phyloP scores from a whole-genome alignment of 495 filamentous ascomycete genomes.

The Hapsidospora chrysogenum region DNA sequence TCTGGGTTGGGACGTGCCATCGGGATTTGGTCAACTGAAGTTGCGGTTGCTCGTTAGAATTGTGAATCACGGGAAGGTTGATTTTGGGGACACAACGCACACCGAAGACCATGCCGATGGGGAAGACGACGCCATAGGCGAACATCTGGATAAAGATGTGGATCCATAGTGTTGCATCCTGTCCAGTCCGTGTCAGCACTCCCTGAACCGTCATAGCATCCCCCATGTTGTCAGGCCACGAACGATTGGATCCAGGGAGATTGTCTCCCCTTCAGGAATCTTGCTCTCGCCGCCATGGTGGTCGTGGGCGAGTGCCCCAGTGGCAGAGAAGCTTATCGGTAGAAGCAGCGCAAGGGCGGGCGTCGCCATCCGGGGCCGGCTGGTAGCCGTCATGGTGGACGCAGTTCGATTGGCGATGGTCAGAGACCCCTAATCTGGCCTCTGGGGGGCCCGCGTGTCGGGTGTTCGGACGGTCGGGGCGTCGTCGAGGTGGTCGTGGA shows the following conservation, averaged over 20 bases:
- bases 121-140: slow-evolving; percentile 82
- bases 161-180: slow-evolving; percentile 80
- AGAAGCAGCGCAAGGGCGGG: slow-evolving; percentile 12
- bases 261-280: slow-evolving; percentile 55
- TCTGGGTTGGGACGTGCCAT: slow-evolving; percentile 89
- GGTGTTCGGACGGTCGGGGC: too few species aligned
- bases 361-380: too few species aligned
- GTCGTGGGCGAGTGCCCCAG: slow-evolving; percentile 42
- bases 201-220: slow-evolving; percentile 2
- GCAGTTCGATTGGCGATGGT: too few species aligned
- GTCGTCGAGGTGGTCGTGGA: too few species aligned
- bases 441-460: too few species aligned
- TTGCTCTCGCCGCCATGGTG: slow-evolving; percentile 43
- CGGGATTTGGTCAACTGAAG: slow-evolving; percentile 67
- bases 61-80: background rate
- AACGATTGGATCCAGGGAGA: slow-evolving; percentile 81
- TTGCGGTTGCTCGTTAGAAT: background rate
- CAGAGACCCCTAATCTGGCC: too few species aligned
- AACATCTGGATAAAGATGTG: slow-evolving; percentile 84
- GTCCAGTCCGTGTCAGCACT: slow-evolving; percentile 8
- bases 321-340: slow-evolving; percentile 9
- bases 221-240: slow-evolving; percentile 12
- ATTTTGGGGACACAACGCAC: slow-evolving; percentile 28
- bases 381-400: too few species aligned
- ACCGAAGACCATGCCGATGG: slow-evolving; percentile 88